These are phyloP conservation scores for Vitis hybrid DNA, from an alignment of 177 flowering plant genomes.

Conservation along the genomic window DNA sequence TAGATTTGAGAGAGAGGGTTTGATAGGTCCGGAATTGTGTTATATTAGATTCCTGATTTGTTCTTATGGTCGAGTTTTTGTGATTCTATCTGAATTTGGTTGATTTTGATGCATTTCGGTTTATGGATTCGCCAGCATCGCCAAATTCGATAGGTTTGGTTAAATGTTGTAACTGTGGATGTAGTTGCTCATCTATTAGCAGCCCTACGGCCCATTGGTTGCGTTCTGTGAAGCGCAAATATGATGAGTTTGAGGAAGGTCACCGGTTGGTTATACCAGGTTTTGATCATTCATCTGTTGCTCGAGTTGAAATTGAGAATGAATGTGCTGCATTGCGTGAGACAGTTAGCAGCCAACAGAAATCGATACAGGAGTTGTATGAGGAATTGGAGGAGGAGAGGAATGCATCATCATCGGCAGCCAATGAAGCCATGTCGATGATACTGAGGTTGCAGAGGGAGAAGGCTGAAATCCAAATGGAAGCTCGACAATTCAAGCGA, in stretches of 20 bases:
- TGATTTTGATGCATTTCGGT: slow-evolving; percentile 19
- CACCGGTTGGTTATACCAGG: slow-evolving; percentile 27
- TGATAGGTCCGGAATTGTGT: neutral
- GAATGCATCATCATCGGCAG: slow-evolving; percentile 85
- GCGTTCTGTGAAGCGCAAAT: slow-evolving; percentile 72
- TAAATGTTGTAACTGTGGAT: slow-evolving; percentile 60
- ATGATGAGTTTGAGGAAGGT: slow-evolving; percentile 48
- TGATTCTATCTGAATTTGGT: slow-evolving; percentile 8
- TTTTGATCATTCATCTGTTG: slow-evolving; percentile 32
- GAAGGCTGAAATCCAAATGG: slow-evolving; percentile 92
- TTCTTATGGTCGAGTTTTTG: neutral
- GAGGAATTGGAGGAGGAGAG: slow-evolving; percentile 89
- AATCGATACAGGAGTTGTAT: slow-evolving; percentile 65
- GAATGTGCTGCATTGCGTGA: slow-evolving; percentile 78
- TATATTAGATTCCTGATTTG: neutral
- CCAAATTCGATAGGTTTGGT: slow-evolving; percentile 25
- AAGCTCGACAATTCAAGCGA: slow-evolving; percentile 78
- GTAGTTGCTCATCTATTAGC: slow-evolving; percentile 42
- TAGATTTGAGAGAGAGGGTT: slow-evolving; percentile 5
- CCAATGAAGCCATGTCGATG: slow-evolving; percentile 96
- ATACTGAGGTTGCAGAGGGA: slow-evolving; percentile 93
- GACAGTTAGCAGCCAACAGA: slow-evolving; percentile 66
- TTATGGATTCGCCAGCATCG: slow-evolving; percentile 42
- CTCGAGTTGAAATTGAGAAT: slow-evolving; percentile 73
- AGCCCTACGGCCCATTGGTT: slow-evolving; percentile 40